Conservation (phyloP, 1,284 basidiomycete species). For the Cutaneotrichosporon sp. region DNA sequence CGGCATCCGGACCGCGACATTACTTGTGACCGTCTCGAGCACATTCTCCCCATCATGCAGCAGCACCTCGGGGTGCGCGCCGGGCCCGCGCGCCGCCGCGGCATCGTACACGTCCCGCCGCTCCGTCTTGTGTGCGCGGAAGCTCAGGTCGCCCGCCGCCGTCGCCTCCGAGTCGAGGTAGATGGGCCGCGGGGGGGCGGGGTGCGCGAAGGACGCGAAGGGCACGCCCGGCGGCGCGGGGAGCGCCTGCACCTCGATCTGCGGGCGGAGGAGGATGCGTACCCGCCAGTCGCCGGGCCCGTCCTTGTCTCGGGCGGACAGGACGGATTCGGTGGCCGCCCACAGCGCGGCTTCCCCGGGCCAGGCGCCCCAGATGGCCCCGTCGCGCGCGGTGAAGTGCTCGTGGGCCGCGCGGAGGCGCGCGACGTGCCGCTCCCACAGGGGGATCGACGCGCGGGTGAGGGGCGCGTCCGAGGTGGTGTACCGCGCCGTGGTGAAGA, state of each 20-base stretch:
- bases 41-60: slow-evolving; percentile 35
- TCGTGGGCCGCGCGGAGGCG: slow-evolving; percentile 36
- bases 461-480: slow-evolving; percentile 25
- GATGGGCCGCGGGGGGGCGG: slow-evolving; percentile 23
- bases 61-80: slow-evolving; percentile 35
- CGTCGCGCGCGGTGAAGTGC: slow-evolving; percentile 30
- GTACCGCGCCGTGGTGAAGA: slow-evolving; percentile 48
- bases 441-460: slow-evolving; percentile 26
- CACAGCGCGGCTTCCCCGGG: slow-evolving; percentile 35
- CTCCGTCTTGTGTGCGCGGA: slow-evolving; percentile 43
- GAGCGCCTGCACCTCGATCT: slow-evolving; percentile 33
- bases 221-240: slow-evolving; percentile 34
- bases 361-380: slow-evolving; percentile 35
- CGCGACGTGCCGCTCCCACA: slow-evolving; percentile 36
- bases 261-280: slow-evolving; percentile 32
- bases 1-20: slow-evolving; percentile 39
- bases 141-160: slow-evolving; percentile 3
- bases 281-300: slow-evolving; percentile 4
- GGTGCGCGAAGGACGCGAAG: slow-evolving; percentile 20
- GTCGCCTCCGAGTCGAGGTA: slow-evolving; percentile 30
- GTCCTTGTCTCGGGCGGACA: slow-evolving; percentile 15
- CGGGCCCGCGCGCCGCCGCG: slow-evolving; percentile 26
- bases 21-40: slow-evolving; percentile 48
- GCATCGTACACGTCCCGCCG: slow-evolving; percentile 40
- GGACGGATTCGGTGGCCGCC: slow-evolving; percentile 13